Evolutionary conservation across 768 basidiomycete genomes (phyloP).

Genomic region (Phaeolepiota aurea): DNA sequence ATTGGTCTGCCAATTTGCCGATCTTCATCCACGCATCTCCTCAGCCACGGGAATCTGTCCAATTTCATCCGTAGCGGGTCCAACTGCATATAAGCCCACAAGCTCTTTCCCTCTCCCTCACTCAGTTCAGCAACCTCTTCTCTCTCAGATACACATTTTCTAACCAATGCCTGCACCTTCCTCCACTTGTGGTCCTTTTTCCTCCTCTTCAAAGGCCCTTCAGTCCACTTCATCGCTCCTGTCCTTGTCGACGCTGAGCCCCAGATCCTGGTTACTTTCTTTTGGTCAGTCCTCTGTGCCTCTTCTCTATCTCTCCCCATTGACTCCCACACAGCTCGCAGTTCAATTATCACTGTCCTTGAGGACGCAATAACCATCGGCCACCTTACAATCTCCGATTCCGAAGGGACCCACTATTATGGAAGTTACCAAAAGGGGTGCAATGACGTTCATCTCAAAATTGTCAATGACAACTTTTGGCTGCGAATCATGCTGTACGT

Average conservation of each 20-base stretch:
- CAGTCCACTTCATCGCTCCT: slow-evolving; percentile 32
- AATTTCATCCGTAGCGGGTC: slow-evolving; percentile 23
- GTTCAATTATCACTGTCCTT: slow-evolving; percentile 51
- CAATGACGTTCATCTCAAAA: slow-evolving; percentile 51
- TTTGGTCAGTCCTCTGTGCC: slow-evolving; percentile 28
- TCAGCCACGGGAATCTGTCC: slow-evolving; percentile 23
- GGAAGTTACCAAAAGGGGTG: slow-evolving; percentile 49
- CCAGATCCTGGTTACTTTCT: slow-evolving; percentile 39
- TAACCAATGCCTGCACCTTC: slow-evolving; percentile 26
- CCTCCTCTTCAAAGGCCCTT: slow-evolving; percentile 32
- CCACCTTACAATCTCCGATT: slow-evolving; percentile 53
- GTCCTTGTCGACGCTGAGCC: slow-evolving; percentile 34
- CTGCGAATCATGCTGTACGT: slow-evolving; percentile 54
- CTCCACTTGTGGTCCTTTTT: slow-evolving; percentile 32
- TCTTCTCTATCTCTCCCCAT: slow-evolving; percentile 6
- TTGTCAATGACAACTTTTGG: slow-evolving; percentile 61
- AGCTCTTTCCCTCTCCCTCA: slow-evolving; percentile 20
- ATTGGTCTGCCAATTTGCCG: slow-evolving; percentile 21
- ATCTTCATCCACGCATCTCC: slow-evolving; percentile 28
- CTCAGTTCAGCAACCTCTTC: slow-evolving; percentile 11
- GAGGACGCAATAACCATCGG: slow-evolving; percentile 51
- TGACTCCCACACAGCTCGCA: slow-evolving; percentile 38
- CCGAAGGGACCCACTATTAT: slow-evolving; percentile 50
- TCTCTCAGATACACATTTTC: slow-evolving; percentile 9
- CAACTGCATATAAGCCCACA: slow-evolving; percentile 28